These are phyloP conservation scores for Claviceps sorghi DNA, from an alignment of 2,329 filamentous ascomycete genomes.

Conservation along the genomic window DNA sequence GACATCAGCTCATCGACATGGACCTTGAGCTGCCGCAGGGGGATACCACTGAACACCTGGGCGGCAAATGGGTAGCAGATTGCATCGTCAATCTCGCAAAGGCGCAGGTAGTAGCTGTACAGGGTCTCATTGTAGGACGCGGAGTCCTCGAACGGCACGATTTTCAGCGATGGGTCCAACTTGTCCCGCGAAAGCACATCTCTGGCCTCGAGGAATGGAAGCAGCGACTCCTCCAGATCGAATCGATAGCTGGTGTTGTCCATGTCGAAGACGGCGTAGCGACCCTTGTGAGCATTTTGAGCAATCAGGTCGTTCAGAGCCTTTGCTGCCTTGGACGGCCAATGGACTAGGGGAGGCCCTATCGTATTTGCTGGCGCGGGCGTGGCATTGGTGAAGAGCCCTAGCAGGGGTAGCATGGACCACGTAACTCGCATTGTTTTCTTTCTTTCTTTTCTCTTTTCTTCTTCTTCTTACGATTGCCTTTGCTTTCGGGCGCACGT, in stretches of 20 bases:
- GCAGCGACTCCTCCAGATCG: slow-evolving; percentile 28
- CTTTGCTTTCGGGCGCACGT: too few species aligned
- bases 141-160: slow-evolving; percentile 28
- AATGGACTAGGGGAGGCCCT: slow-evolving; percentile 13
- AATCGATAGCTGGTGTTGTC: slow-evolving; percentile 29
- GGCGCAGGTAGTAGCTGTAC: slow-evolving; percentile 30
- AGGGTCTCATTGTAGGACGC: slow-evolving; percentile 23
- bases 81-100: slow-evolving; percentile 26
- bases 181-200: slow-evolving; percentile 25
- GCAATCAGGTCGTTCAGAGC: slow-evolving; percentile 23
- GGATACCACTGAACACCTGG: slow-evolving; percentile 26
- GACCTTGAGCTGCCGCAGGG: slow-evolving; percentile 29
- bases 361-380: not conserved
- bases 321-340: slow-evolving; percentile 21
- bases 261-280: slow-evolving; percentile 29
- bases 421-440: not conserved
- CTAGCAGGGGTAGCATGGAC: not conserved
- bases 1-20: slow-evolving; percentile 33
- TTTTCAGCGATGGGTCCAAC: slow-evolving; percentile 24
- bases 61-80: slow-evolving; percentile 30
- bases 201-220: slow-evolving; percentile 28
- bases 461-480: too few species aligned
- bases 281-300: slow-evolving; percentile 21
- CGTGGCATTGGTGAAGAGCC: not conserved
- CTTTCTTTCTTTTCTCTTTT: too few species aligned